Base-by-base conservation (phyloP, 768 basidiomycete genomes). In the Cystofilobasidium macerans region DNA sequence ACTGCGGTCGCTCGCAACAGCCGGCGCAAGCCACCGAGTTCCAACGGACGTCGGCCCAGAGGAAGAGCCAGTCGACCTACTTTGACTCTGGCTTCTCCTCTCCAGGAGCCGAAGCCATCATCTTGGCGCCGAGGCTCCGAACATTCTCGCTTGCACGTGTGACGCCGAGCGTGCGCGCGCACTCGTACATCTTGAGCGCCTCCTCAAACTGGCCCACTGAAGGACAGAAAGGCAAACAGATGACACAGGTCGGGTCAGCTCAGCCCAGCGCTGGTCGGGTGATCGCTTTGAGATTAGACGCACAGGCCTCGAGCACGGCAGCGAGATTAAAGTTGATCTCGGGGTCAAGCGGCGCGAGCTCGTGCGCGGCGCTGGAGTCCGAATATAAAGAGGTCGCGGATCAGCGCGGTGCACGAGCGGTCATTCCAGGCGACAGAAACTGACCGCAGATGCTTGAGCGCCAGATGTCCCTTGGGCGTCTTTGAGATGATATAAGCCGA, bases 281-380 rank as follows among this genome's bases (percentile, higher is more conserved):
- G 18, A n/a, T 3, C 20, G 9, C 33, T 28, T 36, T 12, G 60
- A 26, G 32, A 33, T 26, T 22, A 24, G 38, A 80, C 85, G 71
- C 71, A 88, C 89, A 83, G 64, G 89, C 89, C 84, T 92, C 89
- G 68, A 91, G 81, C 71, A 92, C 88, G 53, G 88, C 89, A 59
- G 87, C 89, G 66, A 89, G 82, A 78, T 92, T 92, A 80, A 90
- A 92, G 20, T 87, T 85, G 72, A 91, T 89, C 75, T 92, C 89
- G 75, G 87, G 85, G 79, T 92, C 89, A 75, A 89, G 86, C 54
- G 89, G 89, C 67, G 85, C 82, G 71, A 92, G 81, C n/a, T 85
- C 84, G 51, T 84, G 80, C 57, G 89, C 89, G 74, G 87, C 84
- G 71, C 89, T 92, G 38, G 38, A 24, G 47, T 28, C 13, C 13